Base-by-base conservation (phyloP, 176 grass and related monocot genomes). In the Stipa capillata region DNA sequence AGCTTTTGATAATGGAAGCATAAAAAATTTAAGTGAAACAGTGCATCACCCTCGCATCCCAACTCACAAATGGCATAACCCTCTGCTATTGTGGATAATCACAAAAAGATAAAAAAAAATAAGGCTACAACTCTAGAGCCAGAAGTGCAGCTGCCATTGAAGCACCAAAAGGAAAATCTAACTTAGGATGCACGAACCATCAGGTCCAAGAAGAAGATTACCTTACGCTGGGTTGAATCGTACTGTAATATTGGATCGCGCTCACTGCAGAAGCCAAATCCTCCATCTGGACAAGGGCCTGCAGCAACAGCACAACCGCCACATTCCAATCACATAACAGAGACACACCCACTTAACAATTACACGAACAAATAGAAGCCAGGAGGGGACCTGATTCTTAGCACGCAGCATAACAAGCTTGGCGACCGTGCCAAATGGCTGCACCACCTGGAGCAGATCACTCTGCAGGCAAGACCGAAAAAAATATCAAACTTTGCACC, bases 281-380 rank as follows among this genome's bases (percentile, higher is more conserved):
- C 74, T 99, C 90, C 96, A 95, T 95, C 80, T 99, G 96, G 33
- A 99, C 86, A 86, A 99, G 89, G 69, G 96, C 92, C 96, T 99
- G 58, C 0, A 27, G 4, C 25, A 57, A 12, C 62, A 24, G 23
- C 58, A 81, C 42, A 65, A 29, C 36, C 41, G 6, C 20, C 78
- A 70, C 37, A 70, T 81, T 17, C 72, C 8, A 72, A n/a, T 6
- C 34, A 53, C 8, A 17, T 43, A 68, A n/a, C n/a, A n/a, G n/a
- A 76, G 32, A 33, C 9, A 9, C 32, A 51, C 2, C 20, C 28
- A 62, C 28, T 27, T 2, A 73, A 18, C 31, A 75, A 15, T n/a
- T 1, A n/a, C n/a, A 29, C 10, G 15, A 60, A 57, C 2, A 40
- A 27, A 52, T 63, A n/a, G 56, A 83, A 35, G 8, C 31, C 74